Conservation (phyloP, 2,329 filamentous ascomycete species). For the Exophiala calicioides region DNA sequence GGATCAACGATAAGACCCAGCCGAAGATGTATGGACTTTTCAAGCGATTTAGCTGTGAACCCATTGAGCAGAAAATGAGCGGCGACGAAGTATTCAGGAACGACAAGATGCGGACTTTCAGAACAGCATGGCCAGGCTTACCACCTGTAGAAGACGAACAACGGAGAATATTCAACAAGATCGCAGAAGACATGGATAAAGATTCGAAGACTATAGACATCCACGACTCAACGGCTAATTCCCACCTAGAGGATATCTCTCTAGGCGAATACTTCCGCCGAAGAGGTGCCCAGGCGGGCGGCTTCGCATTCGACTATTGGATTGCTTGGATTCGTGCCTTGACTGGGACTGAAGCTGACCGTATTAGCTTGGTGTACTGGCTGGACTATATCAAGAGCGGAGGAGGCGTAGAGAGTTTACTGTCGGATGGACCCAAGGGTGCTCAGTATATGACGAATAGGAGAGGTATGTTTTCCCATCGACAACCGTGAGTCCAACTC, state of each 20-base stretch:
- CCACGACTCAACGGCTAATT: constrained; percentile 1
- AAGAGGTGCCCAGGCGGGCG: constrained; percentile 1
- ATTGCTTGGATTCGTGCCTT: neutral
- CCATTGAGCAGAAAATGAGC: constrained; percentile 50
- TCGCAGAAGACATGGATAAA: neutral
- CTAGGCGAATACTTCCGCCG: constrained; percentile 2
- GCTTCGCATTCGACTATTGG: neutral
- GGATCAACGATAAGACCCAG: constrained; percentile 61
- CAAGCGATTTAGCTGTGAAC: constrained; percentile 40
- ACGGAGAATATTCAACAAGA: neutral
- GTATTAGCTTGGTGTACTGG: neutral
- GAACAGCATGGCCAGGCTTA: neutral
- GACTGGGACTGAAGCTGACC: neutral
- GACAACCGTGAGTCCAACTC: neutral
- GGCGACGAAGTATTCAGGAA: constrained; percentile 43
- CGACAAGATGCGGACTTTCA: neutral
- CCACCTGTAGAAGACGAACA: neutral
- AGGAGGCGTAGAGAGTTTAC: constrained; percentile 1
- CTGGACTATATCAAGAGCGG: constrained; percentile 8
- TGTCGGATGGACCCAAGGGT: neutral
- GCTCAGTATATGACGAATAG: constrained; percentile 4
- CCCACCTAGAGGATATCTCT: constrained; percentile 3
- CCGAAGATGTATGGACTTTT: constrained; percentile 42
- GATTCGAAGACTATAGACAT: constrained; percentile 1
- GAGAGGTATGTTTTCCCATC: neutral